Percentiles rank a stretch among this genome's conserved stretches.
Evolutionary conservation across 345 rosid species (phyloP).

Genomic region (Aurinia saxatilis): DNA sequence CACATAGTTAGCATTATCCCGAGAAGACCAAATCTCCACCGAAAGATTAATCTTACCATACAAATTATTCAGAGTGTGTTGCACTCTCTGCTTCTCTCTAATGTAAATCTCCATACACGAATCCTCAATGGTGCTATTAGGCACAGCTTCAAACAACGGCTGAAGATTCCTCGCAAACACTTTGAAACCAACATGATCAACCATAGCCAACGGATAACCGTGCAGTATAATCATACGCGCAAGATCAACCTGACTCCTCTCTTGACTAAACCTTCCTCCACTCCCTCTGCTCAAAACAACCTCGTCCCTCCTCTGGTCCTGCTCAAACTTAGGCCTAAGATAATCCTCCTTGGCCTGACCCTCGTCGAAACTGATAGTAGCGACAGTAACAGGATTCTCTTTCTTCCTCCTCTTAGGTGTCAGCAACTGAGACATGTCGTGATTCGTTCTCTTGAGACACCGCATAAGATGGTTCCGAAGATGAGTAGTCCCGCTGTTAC

Average conservation of each 20-base stretch:
- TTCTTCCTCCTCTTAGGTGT: conserved; percentile 72
- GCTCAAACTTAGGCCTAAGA: conserved; percentile 68
- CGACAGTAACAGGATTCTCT: conserved; percentile 43
- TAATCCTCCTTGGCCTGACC: conserved; percentile 66
- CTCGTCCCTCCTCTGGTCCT: conserved; percentile 67
- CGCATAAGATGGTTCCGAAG: conserved; percentile 88
- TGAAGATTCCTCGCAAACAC: conserved; percentile 85
- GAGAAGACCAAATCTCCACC: conserved; percentile 71
- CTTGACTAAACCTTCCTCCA: conserved; percentile 72
- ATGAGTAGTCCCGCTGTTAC: conserved; percentile 96
- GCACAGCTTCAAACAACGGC: conserved; percentile 69
- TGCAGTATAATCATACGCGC: conserved; percentile 91
- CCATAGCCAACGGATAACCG: conserved; percentile 74
- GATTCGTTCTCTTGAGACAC: conserved; percentile 79
- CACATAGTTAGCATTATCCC: conserved; percentile 46
- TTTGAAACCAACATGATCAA: conserved; percentile 87
- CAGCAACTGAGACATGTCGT: conserved; percentile 80
- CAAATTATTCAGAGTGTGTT: conserved; percentile 44
- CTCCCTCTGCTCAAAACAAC: conserved; percentile 43
- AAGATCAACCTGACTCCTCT: conserved; percentile 68
- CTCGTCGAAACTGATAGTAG: conserved; percentile 58
- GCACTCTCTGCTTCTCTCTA: conserved; percentile 73
- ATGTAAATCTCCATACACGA: conserved; percentile 70
- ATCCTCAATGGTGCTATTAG: conserved; percentile 46
- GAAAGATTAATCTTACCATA: conserved; percentile 73